Base-by-base conservation (phyloP, 139 green algal species). In the Haematococcus lacustris region DNA sequence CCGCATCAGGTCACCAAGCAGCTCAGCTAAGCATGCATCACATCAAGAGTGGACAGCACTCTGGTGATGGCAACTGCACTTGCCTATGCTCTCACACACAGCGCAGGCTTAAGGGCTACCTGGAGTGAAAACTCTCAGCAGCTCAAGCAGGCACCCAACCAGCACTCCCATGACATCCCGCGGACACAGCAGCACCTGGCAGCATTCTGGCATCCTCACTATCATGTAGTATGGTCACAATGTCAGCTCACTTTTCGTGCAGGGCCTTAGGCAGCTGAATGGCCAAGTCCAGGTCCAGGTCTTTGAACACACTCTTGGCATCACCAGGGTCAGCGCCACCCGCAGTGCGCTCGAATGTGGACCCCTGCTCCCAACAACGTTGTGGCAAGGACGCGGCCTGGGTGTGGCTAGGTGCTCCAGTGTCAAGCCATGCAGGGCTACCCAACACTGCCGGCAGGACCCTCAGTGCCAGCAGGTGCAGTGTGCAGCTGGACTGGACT, bases 231-330 rank as follows among this genome's bases (percentile, higher is more conserved):
- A n/a, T n/a, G n/a, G n/a, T n/a, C n/a, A n/a, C n/a, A n/a, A n/a
- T n/a, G n/a, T n/a, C n/a, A n/a, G 23, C 65, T 3, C 67, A 72
- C 78, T 63, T 76, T 51, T 86, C 73, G 34, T 85, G 74, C 83
- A 81, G 86, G 60, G 73, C 78, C 33, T 83, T 72, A 6, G 67
- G 81, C 65, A 92, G 80, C 66, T 82, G 76, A 30, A 92, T 68
- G 17, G 33, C 64, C 41, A 89, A 60, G 63, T 91, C 83, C 51
- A 97, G 80, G 62, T 97, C 92, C 26, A 97, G 86, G 84, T 97
- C 93, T 79, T 97, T 97, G 38, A 77, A 80, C n/a, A 84, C 72
- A 28, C 66, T 74, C 61, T 84, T 84, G 41, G 67, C 57, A 61
- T 84, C 78, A 38, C 66, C 66, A 7, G 71, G 66, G 50, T 78